phyloP scores from a whole-genome alignment of 495 filamentous ascomycete species.

The Aspergillus bertholletiae region DNA sequence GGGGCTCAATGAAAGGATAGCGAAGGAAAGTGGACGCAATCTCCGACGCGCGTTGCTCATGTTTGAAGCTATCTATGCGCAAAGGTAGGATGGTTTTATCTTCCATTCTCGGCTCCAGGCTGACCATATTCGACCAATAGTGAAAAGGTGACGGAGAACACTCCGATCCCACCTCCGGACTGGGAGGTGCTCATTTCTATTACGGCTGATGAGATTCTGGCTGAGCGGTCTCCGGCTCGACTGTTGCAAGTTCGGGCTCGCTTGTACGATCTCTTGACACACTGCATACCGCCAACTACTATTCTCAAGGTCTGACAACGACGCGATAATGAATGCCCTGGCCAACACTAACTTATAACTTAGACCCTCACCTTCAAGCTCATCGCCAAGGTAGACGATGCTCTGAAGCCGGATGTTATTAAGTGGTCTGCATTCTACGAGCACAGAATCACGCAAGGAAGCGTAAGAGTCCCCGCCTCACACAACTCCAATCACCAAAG shows the following conservation, averaged over 20 bases:
- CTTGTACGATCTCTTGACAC: conserved; percentile 91
- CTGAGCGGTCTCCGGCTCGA: conserved; percentile 80
- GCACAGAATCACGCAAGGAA: conserved; percentile 84
- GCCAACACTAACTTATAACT: conserved; percentile 2
- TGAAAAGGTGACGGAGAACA: conserved; percentile 85
- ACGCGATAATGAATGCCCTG: no score
- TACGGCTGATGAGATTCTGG: conserved; percentile 86
- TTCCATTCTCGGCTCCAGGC: neutral
- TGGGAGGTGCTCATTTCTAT: conserved; percentile 89
- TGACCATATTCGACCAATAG: conserved; percentile 40
- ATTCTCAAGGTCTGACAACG: conserved; percentile 67
- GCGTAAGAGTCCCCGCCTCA: conserved; percentile 36
- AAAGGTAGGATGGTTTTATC: conserved; percentile 70
- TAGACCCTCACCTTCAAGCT: conserved; percentile 87
- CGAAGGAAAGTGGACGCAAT: conserved; percentile 89
- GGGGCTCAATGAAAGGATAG: conserved; percentile 76
- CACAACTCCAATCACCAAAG: neutral
- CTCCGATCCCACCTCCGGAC: conserved; percentile 87
- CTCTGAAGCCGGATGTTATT: conserved; percentile 85
- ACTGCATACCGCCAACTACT: conserved; percentile 92
- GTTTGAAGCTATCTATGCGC: conserved; percentile 94
- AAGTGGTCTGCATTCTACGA: conserved; percentile 97
- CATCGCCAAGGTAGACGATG: conserved; percentile 80
- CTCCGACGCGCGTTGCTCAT: conserved; percentile 85
- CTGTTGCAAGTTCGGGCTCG: conserved; percentile 86